Evolutionary conservation across 495 filamentous ascomycete species (phyloP).

Genomic region (Tuber aestivum): DNA sequence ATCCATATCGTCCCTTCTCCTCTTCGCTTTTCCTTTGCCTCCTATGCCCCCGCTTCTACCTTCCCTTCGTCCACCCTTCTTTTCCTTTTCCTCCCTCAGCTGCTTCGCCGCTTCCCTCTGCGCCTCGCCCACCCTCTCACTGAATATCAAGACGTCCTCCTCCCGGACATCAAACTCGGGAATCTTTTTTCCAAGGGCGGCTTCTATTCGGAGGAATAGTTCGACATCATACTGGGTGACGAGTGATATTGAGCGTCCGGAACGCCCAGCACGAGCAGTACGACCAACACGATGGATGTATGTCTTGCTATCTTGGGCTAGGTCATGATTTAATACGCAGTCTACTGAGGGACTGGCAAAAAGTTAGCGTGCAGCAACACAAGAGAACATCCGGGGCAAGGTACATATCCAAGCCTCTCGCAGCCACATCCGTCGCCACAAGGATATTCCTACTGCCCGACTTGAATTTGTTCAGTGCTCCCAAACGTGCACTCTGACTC

Average conservation of each 20-base stretch:
- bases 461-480: constrained; percentile 80
- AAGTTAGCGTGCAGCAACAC: neutral
- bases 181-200: constrained; percentile 69
- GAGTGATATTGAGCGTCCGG: constrained; percentile 71
- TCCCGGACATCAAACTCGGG: constrained; percentile 60
- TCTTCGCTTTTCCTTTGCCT: constrained; percentile 31
- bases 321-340: constrained; percentile 78
- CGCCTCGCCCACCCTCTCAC: constrained; percentile 71
- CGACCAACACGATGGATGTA: constrained; percentile 94
- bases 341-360: constrained; percentile 63
- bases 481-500: constrained; percentile 74
- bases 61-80: constrained; percentile 56
- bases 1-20: constrained; percentile 41
- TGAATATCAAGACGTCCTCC: constrained; percentile 84
- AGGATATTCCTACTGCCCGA: constrained; percentile 70
- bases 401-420: constrained; percentile 82
- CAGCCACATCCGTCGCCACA: constrained; percentile 93
- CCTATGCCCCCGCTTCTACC: constrained; percentile 34
- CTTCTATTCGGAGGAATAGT: constrained; percentile 76
- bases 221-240: constrained; percentile 92
- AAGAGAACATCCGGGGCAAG: neutral
- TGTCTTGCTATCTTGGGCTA: constrained; percentile 62
- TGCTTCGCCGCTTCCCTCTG: constrained; percentile 72
- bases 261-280: constrained; percentile 83
- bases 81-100: constrained; percentile 79